Percentiles rank a stretch among this genome's conserved stretches.
These are phyloP conservation scores for Glomus cerebriforme DNA, from an alignment of 192 early-diverging fungal genomes.

Conservation along the genomic window DNA sequence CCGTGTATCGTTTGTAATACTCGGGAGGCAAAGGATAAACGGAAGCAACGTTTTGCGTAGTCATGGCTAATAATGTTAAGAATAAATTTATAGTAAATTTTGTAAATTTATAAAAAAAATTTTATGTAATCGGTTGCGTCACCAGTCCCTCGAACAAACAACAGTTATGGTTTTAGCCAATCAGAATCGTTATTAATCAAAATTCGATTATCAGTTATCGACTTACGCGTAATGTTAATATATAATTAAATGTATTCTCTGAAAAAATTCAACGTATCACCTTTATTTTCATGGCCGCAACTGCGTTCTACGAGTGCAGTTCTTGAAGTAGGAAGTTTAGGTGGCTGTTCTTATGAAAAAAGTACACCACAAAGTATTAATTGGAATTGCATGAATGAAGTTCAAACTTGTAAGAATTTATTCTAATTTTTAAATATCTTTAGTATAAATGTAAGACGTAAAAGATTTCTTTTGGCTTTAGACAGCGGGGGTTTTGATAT, in stretches of 20 bases:
- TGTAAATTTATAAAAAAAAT: not conserved
- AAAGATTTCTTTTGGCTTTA: not conserved
- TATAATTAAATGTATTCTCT: not conserved
- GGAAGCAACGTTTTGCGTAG: slow-evolving; percentile 31
- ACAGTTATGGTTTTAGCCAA: too few species aligned
- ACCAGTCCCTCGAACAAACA: too few species aligned
- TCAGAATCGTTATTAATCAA: too few species aligned
- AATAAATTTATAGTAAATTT: not conserved
- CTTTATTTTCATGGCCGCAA: not conserved
- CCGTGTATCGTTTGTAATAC: slow-evolving; percentile 66
- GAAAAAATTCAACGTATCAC: not conserved
- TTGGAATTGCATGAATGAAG: not conserved
- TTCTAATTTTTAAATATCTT: not conserved
- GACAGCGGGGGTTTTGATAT: not conserved
- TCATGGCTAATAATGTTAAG: not conserved
- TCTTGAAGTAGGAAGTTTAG: not conserved
- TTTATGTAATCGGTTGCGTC: not conserved
- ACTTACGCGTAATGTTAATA: too few species aligned
- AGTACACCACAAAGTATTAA: not conserved
- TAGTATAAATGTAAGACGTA: not conserved
- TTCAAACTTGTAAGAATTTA: not conserved
- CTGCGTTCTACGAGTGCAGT: not conserved
- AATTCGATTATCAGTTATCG: too few species aligned
- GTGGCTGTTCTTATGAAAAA: not conserved
- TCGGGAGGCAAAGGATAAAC: slow-evolving; percentile 70